These are phyloP conservation scores for Orbilia brochopaga DNA, from an alignment of 2,329 filamentous ascomycete species.

Conservation along the genomic window DNA sequence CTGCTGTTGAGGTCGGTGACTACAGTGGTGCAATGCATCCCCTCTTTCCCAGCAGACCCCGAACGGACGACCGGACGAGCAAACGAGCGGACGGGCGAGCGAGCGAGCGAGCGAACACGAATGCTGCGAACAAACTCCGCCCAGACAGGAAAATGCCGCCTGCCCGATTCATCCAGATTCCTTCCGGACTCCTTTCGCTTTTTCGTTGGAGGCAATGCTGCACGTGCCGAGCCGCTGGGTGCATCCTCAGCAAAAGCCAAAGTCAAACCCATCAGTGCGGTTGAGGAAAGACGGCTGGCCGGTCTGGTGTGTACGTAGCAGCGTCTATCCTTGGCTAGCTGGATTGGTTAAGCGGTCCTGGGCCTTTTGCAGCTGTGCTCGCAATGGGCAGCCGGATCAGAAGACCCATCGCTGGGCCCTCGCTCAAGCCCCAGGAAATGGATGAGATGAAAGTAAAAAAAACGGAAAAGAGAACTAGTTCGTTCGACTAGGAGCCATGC, in stretches of 20 bases:
- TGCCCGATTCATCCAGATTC: conserved; percentile 51
- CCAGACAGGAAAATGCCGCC: conserved; percentile 44
- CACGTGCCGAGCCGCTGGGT: conserved; percentile 42
- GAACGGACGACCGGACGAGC: background rate
- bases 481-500: background rate
- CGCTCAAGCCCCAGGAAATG: background rate
- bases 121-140: conserved; percentile 4
- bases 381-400: conserved; percentile 16
- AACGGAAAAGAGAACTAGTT: conserved; percentile 6
- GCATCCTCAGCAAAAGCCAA: conserved; percentile 2
- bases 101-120: background rate
- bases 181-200: conserved; percentile 45
- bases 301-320: conserved; percentile 6
- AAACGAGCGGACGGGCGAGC: background rate
- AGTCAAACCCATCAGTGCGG: conserved; percentile 48
- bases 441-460: conserved; percentile 5
- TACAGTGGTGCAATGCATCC: conserved; percentile 19
- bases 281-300: conserved; percentile 30
- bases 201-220: conserved; percentile 48
- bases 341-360: conserved; percentile 48
- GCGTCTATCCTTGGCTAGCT: conserved; percentile 40
- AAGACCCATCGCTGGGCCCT: background rate
- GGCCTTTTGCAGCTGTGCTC: conserved; percentile 23
- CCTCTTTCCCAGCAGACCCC: conserved; percentile 32
- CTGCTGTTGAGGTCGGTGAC: conserved; percentile 9